phyloP scores from a whole-genome alignment of 352 stramenopile species.

The Stramenopiles sp. region DNA sequence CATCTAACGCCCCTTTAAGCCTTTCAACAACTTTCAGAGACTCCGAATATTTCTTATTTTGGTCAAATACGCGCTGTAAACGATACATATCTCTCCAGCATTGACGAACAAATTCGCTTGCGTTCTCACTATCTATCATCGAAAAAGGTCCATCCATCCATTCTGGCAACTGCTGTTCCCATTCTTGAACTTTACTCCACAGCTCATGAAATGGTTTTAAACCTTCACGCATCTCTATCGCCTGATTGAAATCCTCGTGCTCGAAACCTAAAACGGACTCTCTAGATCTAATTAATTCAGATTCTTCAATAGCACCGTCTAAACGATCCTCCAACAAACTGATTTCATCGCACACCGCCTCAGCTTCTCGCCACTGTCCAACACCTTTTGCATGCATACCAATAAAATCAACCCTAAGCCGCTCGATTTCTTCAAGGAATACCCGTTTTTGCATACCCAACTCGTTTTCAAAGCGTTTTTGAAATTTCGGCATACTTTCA shows the following conservation, averaged over 20 bases:
- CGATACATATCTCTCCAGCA: constrained; percentile 2
- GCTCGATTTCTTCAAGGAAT: neutral
- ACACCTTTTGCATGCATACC: neutral
- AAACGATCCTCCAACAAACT: neutral
- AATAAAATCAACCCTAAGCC: neutral
- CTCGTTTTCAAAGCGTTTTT: neutral
- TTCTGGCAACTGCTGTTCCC: neutral
- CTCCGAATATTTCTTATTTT: neutral
- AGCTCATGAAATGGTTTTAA: neutral
- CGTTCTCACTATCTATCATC: neutral
- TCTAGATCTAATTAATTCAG: neutral
- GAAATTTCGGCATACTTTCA: neutral
- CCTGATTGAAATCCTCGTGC: neutral
- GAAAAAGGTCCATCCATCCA: neutral
- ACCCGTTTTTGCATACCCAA: neutral
- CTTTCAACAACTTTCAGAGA: neutral
- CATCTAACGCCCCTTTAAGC: neutral
- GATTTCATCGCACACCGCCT: neutral
- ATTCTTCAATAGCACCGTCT: neutral
- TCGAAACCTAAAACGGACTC: neutral
- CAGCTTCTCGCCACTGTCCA: neutral
- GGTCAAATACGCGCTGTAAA: neutral
- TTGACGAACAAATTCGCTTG: neutral
- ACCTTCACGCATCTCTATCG: neutral
- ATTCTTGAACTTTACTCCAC: neutral